Base-by-base conservation (phyloP, 495 filamentous ascomycete genomes). In the Pseudomonodictys pantanalensis region DNA sequence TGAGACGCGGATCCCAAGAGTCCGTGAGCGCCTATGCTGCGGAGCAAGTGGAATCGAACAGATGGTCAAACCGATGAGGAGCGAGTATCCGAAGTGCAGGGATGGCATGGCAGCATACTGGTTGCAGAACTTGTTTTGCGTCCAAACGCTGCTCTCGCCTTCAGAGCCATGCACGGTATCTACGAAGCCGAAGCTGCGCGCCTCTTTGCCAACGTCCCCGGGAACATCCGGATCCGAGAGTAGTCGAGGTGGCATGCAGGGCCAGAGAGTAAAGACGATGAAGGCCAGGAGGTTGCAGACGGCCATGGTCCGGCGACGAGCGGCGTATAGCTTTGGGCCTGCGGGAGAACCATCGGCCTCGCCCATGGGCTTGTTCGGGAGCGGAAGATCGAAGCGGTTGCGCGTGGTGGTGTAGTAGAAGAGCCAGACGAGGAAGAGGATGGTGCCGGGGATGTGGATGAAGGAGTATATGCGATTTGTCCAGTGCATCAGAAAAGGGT, bases 371-470 rank as follows among this genome's bases (percentile, higher is more conserved):
- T 75, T 76, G 32, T 72, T 75, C 0, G 64, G 52, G 25, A 76
- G 77, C 22, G 68, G 54, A 38, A 77, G 71, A 50, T 73, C 67
- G 43, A 69, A 68, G 8, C 72, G 67, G 59, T 75, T 75, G 32
- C 61, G 55, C 22, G 80, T 78, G 45, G 79, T 84, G 29, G 84
- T 87, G 62, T 82, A 82, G 70, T 87, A 84, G 69, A 83, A 88
- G 5, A 89, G 76, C 69, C 80, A 82, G 55, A 86, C 80, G 23
- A 88, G 76, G 67, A 85, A 88, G 10, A 80, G 78, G 48, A 89
- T 89, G 2, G 88, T 90, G 12, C 86, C 87, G 0, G 87, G 88
- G 53, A 92, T 91, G 70, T 91, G 88, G 62, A 92, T 89, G 64
- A 90, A 90, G 1, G 86, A 89, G 68, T 91, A 91, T 12, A 81